Percentiles rank a stretch among this genome's conserved stretches.
Evolutionary conservation across 371 early-diverging fungal species (phyloP).

Genomic region (Mucor irregularis): DNA sequence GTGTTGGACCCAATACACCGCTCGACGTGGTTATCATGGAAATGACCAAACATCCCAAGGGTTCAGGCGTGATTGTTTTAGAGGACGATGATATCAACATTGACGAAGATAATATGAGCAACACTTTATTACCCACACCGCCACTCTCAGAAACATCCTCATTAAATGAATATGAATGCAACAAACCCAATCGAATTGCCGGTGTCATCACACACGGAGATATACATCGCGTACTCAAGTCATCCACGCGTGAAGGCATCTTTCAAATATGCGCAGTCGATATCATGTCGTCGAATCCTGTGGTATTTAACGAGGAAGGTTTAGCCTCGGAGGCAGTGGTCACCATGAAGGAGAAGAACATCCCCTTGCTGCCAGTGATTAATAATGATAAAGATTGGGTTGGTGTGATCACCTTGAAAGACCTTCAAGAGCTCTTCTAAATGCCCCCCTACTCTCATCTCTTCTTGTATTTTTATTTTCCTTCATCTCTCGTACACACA

Average conservation of each 20-base stretch:
- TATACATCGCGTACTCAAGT: constrained; percentile 37
- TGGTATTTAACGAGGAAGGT: constrained; percentile 27
- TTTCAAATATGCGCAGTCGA: constrained; percentile 42
- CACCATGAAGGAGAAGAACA: constrained; percentile 27
- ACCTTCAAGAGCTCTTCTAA: constrained; percentile 49
- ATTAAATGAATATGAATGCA: constrained; percentile 11
- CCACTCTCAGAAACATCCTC: constrained; percentile 30
- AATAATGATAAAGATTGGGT: constrained; percentile 27
- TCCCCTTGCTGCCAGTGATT: constrained; percentile 44
- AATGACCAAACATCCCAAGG: constrained; percentile 45
- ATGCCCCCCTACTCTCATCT: neutral
- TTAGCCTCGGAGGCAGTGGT: constrained; percentile 42
- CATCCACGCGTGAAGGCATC: constrained; percentile 32
- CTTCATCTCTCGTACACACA: too few relatives aligned
- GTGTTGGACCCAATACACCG: constrained; percentile 26
- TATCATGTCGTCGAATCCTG: constrained; percentile 40
- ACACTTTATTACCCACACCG: constrained; percentile 22
- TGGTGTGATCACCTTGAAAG: constrained; percentile 47
- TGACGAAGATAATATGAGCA: neutral
- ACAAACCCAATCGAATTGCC: constrained; percentile 11
- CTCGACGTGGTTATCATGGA: constrained; percentile 49
- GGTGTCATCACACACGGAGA: constrained; percentile 51
- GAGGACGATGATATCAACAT: constrained; percentile 12
- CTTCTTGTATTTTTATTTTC: neutral
- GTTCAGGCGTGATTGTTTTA: constrained; percentile 43